phyloP scores from a whole-genome alignment of 2,329 filamentous ascomycete species.

The Colletotrichum liriopes region DNA sequence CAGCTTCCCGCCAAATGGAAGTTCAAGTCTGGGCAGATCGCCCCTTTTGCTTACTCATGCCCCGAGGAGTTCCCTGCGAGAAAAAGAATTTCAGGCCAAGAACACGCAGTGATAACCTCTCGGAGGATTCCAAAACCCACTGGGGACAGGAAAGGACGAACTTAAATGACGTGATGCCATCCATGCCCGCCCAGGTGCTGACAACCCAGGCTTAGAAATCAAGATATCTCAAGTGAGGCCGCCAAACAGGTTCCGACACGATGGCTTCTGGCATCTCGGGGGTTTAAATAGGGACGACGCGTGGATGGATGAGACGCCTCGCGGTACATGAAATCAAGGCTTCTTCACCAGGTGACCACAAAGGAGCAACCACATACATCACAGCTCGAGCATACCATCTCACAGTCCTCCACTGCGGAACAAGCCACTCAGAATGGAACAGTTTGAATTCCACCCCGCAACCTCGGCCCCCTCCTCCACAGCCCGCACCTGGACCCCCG shows the following conservation, averaged over 20 bases:
- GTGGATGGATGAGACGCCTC: no score
- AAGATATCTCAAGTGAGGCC: background rate
- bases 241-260: background rate
- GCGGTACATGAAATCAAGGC: background rate
- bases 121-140: background rate
- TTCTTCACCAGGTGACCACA: background rate
- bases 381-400: background rate
- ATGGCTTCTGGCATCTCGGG: background rate
- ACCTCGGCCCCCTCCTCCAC: conserved; percentile 21
- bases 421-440: conserved; percentile 45
- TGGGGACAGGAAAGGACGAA: background rate
- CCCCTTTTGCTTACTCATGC: background rate
- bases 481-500: conserved; percentile 45
- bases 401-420: background rate
- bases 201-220: conserved; percentile 11
- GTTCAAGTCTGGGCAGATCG: background rate
- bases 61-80: background rate
- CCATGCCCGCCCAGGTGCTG: background rate
- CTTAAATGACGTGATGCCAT: background rate
- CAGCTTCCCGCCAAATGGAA: background rate
- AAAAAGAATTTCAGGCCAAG: background rate
- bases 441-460: conserved; percentile 49
- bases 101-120: no score
- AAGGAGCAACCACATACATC: background rate
- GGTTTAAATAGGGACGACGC: background rate